Base-by-base conservation (phyloP, 225 moss, liverwort and hornwort genomes). In the Sphagnum tenellum region DNA sequence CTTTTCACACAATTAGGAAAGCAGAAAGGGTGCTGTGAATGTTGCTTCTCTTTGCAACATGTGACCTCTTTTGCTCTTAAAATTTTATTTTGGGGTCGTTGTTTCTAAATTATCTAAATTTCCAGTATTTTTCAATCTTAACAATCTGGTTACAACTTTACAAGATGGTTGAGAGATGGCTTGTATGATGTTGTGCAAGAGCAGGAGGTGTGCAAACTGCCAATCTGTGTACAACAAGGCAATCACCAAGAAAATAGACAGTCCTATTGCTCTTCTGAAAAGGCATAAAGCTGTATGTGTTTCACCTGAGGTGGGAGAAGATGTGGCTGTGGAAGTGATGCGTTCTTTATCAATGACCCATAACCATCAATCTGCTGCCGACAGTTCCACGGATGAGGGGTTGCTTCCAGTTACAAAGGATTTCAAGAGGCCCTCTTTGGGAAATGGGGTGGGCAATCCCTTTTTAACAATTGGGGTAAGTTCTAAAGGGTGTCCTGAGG, bases 281-380 rank as follows among this genome's bases (percentile, higher is more conserved):
- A 65, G 7, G 8, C 64, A 5, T 4, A 65, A 53, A 29, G 49
- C 44, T 65, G 51, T 4, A 52, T 4, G 64, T 65, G 51, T 50
- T 4, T 44, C 44, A 50, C 45, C 51, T 12, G 7, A 5, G 44
- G 44, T 65, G 8, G 52, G 52, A 44, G 52, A 65, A 44, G 54
- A 65, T 13, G 64, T 45, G 49, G 64, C 64, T 53, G 53, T 53
- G 11, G 64, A 65, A 44, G 45, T 65, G 52, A 55, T 54, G 10
- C 44, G 62, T 10, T 63, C 62, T 47, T 63, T 63, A 7, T 63
- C 46, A 46, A 63, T 48, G 62, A 45, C 62, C 4, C 62, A 65
- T 10, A 65, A 65, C 9, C 44, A 52, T 52, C 52, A 52, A 9
- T 52, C 52, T 52, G 52, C 61, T 8, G 45, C 14, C 2, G 45